Evolutionary conservation across 768 basidiomycete species (phyloP).

Genomic region (Phylloporus arenicola): DNA sequence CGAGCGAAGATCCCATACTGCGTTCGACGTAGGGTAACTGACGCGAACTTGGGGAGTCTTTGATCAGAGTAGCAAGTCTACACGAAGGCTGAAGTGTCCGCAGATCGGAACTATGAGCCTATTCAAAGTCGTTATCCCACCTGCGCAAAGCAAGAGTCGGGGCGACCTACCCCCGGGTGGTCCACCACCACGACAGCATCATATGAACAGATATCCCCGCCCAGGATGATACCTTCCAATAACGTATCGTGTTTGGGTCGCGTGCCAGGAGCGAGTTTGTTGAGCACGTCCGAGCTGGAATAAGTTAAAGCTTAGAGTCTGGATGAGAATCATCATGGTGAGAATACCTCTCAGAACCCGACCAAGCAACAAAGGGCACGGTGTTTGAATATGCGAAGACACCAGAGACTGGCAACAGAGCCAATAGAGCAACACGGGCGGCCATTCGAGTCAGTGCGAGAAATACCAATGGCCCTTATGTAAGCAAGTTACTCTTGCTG

Average conservation of each 20-base stretch:
- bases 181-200: constrained; percentile 65
- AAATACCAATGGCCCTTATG: too few species aligned
- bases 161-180: constrained; percentile 61
- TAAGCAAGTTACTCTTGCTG: constrained; percentile 6
- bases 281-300: constrained; percentile 46
- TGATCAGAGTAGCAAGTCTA: constrained; percentile 43
- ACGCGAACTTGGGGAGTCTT: constrained; percentile 46
- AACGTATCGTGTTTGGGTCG: constrained; percentile 32
- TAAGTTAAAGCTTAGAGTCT: not conserved
- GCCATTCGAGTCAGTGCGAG: too few species aligned
- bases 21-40: constrained; percentile 57
- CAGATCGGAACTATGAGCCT: constrained; percentile 78
- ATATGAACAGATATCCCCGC: constrained; percentile 50
- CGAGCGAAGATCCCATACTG: constrained; percentile 25
- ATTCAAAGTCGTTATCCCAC: constrained; percentile 3
- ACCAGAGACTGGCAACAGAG: constrained; percentile 37
- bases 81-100: constrained; percentile 52
- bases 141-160: not conserved
- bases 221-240: constrained; percentile 40
- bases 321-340: not conserved
- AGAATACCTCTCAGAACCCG: constrained; percentile 50
- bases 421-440: constrained; percentile 37
- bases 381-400: constrained; percentile 59
- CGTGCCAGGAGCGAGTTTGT: constrained; percentile 33
- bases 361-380: constrained; percentile 65